Evolutionary conservation across 148 eudicot species (phyloP), one percentile per base, ranked within the genome.

Genomic region (Rhododendron simsii): DNA sequence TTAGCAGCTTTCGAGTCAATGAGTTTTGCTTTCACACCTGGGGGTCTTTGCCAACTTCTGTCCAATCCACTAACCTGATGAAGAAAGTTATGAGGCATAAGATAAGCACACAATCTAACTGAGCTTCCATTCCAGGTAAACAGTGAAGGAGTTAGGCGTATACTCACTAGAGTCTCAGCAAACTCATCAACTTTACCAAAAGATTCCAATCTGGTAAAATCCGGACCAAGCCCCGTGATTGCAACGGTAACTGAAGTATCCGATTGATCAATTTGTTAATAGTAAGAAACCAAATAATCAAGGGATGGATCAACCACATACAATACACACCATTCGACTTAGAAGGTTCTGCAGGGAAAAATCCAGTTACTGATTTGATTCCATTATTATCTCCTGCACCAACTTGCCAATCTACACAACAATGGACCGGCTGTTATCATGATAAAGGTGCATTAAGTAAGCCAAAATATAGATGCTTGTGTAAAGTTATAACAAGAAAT

Each of bases 41-140:
- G 92, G 0, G 98, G 98, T 81, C 95, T 93, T 89, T 95, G 98
- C 98, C 98, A 94, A 86, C 99, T 95, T 92, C 99, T 93, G 76
- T 97, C 98, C 88, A 98, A 86, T 85, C 99, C 99, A 86, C 93
- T 90, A 11, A 95, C 96, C 99, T 95, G 89, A 83, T 87, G 12
- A 76, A 69, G 80, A 14, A n/a, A 41, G 78, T 44, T 67, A 78
- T n/a, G 39, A 45, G 15, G 78, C 15, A 61, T 33, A 13, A 20
- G 35, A 48, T 48, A 35, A 14, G 21, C 44, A 35, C 74, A 37
- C 16, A 41, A 78, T 61, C 76, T 59, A 12, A 75, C 10, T 55
- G 18, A 77, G 28, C 59, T 78, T 5, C 30, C 57, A 7, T 59
- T 73, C 9, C 78, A 48, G 23, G 4, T 15, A 83, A 26, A 16